These are phyloP conservation scores for Pascua guehoae DNA, from an alignment of 1,284 basidiomycete species.

Conservation along the genomic window DNA sequence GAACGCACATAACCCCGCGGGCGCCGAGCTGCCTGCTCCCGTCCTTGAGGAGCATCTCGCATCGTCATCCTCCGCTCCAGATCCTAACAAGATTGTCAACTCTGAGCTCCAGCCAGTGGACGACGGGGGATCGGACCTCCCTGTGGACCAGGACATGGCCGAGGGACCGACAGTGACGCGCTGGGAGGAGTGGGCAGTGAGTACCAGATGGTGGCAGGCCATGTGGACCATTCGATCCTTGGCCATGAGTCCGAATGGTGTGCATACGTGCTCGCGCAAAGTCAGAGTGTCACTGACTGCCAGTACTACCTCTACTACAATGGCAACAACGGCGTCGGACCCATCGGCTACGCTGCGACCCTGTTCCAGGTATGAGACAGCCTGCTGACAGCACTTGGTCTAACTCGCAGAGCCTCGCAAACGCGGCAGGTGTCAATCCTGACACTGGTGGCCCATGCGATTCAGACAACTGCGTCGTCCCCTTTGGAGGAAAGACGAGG, in stretches of 20 bases:
- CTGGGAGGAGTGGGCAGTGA: constrained; percentile 20
- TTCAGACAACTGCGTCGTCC: constrained; percentile 54
- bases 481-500: constrained; percentile 64
- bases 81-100: too few relatives aligned
- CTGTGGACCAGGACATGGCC: not conserved
- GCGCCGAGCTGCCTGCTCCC: too few relatives aligned
- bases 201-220: not conserved
- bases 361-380: constrained; percentile 59
- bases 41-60: too few relatives aligned
- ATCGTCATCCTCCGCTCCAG: too few relatives aligned
- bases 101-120: too few relatives aligned
- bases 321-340: constrained; percentile 21
- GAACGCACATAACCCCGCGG: too few relatives aligned
- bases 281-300: not conserved
- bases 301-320: constrained; percentile 24
- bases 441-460: constrained; percentile 16
- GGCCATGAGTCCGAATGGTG: too few relatives aligned
- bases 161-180: constrained; percentile 16
- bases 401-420: constrained; percentile 52
- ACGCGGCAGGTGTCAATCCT: constrained; percentile 65
- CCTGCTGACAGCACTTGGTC: not conserved
- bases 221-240: too few relatives aligned
- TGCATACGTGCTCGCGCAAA: too few relatives aligned
- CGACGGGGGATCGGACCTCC: too few relatives aligned
- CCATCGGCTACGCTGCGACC: constrained; percentile 58